Base-by-base conservation (phyloP, 345 rosid species). In the Hevea brasiliensis region DNA sequence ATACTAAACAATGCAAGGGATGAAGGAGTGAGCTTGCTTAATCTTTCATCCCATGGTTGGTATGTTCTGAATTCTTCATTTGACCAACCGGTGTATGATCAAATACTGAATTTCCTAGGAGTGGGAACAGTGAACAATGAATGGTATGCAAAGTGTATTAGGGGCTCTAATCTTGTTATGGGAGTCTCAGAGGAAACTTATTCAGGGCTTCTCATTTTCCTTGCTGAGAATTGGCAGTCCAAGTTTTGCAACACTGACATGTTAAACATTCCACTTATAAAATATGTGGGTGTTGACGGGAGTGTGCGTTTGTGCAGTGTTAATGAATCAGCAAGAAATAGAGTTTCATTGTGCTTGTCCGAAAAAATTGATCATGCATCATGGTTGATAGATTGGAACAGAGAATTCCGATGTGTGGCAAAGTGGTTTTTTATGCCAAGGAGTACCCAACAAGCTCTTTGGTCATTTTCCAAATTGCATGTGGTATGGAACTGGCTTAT, bases 131-230 rank as follows among this genome's bases (percentile, higher is more conserved):
- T 92, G 32, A 59, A 65, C 72, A 18, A 62, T 13, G 84, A 78
- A 12, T 89, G 94, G 97, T 92, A 88, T 64, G 82, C 84, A 21
- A 86, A 81, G 74, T 89, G 88, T 75, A 86, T 92, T 8, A 83
- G 69, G 56, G 77, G 94, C 50, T 85, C 91, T 44, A 79, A 81
- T 83, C 83, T 92, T 21, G 79, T 80, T 24, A 58, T 51, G 53
- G 81, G 86, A 73, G 87, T 88, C 15, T 72, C 87, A 0, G 92
- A 92, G 61, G 72, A 51, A 13, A 73, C 82, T 23, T 92, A 92
- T 72, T 62, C 77, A 48, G 84, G 87, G 35, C 76, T 92, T 50
- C 87, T 89, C 11, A 24, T 73, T 1, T 87, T 88, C 73, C 27
- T 92, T 4, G 86, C 89, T 29, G 81, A 73, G 61, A 84, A 88